Evolutionary conservation across 106 monocot genomes (phyloP).

Genomic region (Gastrodia elata): DNA sequence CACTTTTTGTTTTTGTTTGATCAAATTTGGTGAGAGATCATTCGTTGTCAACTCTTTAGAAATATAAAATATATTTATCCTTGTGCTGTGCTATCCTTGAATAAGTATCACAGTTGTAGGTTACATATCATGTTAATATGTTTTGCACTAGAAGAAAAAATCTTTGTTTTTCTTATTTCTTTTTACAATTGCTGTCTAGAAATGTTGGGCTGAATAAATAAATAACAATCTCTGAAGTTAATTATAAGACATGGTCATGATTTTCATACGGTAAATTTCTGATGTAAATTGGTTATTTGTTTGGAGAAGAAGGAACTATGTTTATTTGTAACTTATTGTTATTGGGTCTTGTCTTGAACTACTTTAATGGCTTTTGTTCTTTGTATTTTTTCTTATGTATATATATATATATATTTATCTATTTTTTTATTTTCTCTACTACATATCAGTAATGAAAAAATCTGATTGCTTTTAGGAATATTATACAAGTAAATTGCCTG

Average conservation of each 20-base stretch:
- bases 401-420: not conserved
- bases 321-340: not conserved
- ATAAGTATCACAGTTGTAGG: not conserved
- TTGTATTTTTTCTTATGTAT: conserved; percentile 8
- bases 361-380: not conserved
- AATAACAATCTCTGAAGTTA: not conserved
- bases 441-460: not conserved
- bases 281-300: not conserved
- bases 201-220: not conserved
- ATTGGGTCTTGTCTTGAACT: not conserved
- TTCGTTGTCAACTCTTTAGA: not conserved
- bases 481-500: not conserved
- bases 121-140: not conserved
- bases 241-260: not conserved
- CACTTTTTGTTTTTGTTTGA: not conserved
- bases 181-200: not conserved
- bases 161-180: not conserved
- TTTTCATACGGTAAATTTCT: not conserved
- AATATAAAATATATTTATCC: too few species aligned
- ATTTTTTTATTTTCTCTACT: not conserved
- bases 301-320: not conserved
- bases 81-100: not conserved
- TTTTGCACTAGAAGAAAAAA: not conserved
- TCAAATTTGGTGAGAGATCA: not conserved
- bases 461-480: not conserved